phyloP scores from a whole-genome alignment of 768 basidiomycete species.

The Tephrocybe sp. region DNA sequence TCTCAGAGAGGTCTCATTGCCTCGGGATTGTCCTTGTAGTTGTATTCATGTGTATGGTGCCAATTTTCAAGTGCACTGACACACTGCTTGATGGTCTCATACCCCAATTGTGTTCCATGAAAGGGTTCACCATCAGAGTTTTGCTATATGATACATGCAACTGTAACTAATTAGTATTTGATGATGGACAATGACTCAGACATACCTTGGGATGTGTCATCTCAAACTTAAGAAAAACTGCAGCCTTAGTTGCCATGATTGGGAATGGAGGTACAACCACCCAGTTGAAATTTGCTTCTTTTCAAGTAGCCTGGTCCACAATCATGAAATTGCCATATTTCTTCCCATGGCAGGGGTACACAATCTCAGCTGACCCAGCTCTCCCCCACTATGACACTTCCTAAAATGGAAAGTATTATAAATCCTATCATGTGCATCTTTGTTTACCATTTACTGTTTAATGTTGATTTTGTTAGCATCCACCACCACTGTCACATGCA shows the following conservation, averaged over 20 bases:
- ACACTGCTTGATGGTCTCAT: constrained; percentile 23
- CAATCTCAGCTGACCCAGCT: too few relatives aligned
- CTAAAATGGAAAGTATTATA: too few relatives aligned
- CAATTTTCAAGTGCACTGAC: constrained; percentile 29
- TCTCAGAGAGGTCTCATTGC: not conserved
- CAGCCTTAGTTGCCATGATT: constrained; percentile 28
- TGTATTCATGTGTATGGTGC: constrained; percentile 17
- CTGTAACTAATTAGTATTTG: constrained; percentile 21
- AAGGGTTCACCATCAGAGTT: constrained; percentile 17
- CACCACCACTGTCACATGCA: too few relatives aligned
- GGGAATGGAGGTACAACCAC: constrained; percentile 23
- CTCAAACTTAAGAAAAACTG: constrained; percentile 29
- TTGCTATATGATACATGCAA: constrained; percentile 14
- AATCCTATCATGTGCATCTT: too few relatives aligned
- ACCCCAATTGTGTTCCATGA: constrained; percentile 24
- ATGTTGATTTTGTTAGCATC: too few relatives aligned
- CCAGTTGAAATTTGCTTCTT: constrained; percentile 2
- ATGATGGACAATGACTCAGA: not conserved
- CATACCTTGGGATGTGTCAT: constrained; percentile 27
- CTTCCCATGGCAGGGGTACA: constrained; percentile 23
- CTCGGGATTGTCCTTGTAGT: not conserved
- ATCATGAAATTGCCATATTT: constrained; percentile 26
- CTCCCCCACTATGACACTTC: too few relatives aligned
- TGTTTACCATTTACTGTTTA: too few relatives aligned
- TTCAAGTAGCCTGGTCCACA: constrained; percentile 12